Evolutionary conservation across 345 rosid genomes (phyloP), one percentile per base, ranked within the genome.

Genomic region (Excoecaria cochinchinensis): DNA sequence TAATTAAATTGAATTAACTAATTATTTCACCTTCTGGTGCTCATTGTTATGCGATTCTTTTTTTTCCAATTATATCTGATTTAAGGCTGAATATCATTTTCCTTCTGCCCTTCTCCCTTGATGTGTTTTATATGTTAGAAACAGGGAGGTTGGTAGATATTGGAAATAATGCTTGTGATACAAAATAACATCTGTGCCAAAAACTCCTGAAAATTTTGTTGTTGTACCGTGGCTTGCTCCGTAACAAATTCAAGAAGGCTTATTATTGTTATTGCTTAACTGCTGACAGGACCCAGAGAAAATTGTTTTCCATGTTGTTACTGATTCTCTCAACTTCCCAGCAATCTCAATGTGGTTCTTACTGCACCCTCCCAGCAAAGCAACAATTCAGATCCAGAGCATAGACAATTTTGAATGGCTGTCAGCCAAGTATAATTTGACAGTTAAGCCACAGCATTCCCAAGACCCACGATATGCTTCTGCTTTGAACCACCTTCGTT

Each of bases 371-470:
- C 82, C 79, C 22, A 72, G 73, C 51, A 80, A 75, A 72, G 82
- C 76, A 39, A 51, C 70, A 3, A 59, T 80, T 64, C 76, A 80
- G 14, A 67, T 80, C 69, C 79, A 80, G 62, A 80, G 79, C 82
- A 71, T 80, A 55, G 72, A 75, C 4, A 60, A 75, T 19, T 76
- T 75, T 19, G 73, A 40, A 72, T 65, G 50, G 61, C 40, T 59
- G 57, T 63, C 64, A 11, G 10, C 79, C 66, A 67, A 51, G 61
- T 67, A 75, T 46, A 50, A 80, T 42, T 77, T 88, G 50, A 74
- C 79, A 25, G 63, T 89, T 84, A 85, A 79, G 85, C 87, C 81
- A 84, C 90, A 82, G 67, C 85, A 81, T 78, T 85, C 92, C 17
- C 52, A 21, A 39, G 82, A 75, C 56, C 73, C 76, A 40, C 71